A percentile compares a stretch with the other conserved stretches of the same genome.
These are phyloP conservation scores for Friedmanniomyces simplex DNA, from an alignment of 495 filamentous ascomycete species.

Conservation along the genomic window DNA sequence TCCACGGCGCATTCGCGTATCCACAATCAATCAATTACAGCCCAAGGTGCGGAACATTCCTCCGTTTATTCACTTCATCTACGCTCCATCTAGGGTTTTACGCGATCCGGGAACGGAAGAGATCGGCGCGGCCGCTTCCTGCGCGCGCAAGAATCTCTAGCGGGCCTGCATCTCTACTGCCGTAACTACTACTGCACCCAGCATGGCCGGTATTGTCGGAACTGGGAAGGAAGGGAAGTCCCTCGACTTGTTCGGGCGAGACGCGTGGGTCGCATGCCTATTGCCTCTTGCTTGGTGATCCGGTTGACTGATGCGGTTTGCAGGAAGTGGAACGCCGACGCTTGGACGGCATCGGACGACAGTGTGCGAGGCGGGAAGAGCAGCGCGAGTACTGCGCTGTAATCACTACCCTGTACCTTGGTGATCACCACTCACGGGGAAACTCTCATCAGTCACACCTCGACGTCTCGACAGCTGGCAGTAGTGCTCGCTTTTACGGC, in stretches of 20 bases:
- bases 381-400: not conserved
- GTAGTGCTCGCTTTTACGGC: conserved; percentile 49
- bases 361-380: conserved; percentile 8
- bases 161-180: not conserved
- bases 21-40: no score
- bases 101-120: no score
- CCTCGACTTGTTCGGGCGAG: conserved; percentile 1
- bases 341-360: conserved; percentile 45
- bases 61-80: no score
- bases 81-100: no score
- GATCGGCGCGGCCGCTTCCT: not conserved
- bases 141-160: not conserved
- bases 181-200: not conserved
- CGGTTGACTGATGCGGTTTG: not conserved
- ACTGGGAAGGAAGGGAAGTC: not conserved
- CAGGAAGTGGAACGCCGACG: conserved; percentile 48
- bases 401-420: not conserved
- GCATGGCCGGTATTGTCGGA: not conserved
- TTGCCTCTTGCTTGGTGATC: not conserved
- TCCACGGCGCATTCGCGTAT: no score
- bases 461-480: conserved; percentile 19
- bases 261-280: not conserved
- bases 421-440: not conserved
- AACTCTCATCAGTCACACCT: conserved; percentile 10
- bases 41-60: no score